phyloP scores from a whole-genome alignment of 1,284 basidiomycete genomes.

The Moesziomyces antarcticus region DNA sequence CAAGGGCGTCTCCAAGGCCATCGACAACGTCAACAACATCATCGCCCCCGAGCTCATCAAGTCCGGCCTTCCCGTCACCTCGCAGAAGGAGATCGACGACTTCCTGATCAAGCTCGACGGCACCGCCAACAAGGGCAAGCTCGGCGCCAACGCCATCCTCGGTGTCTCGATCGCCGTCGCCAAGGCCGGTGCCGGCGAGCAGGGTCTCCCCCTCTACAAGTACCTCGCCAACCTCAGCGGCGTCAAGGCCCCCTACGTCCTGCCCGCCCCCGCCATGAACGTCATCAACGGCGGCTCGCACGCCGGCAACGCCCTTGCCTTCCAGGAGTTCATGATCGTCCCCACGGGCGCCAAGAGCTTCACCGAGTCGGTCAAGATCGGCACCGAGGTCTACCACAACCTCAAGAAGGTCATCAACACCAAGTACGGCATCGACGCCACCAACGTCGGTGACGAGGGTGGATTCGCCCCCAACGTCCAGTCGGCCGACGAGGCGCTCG shows the following conservation, averaged over 20 bases:
- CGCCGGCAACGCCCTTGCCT: slow-evolving; percentile 94
- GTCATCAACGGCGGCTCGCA: slow-evolving; percentile 99
- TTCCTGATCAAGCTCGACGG: slow-evolving; percentile 99
- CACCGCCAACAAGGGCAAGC: slow-evolving; percentile 98
- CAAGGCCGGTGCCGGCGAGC: slow-evolving; percentile 81
- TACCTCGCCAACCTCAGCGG: slow-evolving; percentile 96
- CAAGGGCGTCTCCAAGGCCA: slow-evolving; percentile 89
- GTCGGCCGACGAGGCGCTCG: slow-evolving; percentile 96
- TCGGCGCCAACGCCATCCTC: slow-evolving; percentile 99
- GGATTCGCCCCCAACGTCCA: slow-evolving; percentile 98
- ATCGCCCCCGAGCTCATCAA: slow-evolving; percentile 92
- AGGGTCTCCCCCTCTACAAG: slow-evolving; percentile 90
- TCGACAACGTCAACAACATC: slow-evolving; percentile 90
- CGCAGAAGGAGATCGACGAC: slow-evolving; percentile 97
- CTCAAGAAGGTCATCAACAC: slow-evolving; percentile 99
- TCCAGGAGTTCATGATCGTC: slow-evolving; percentile 94
- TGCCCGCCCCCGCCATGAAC: slow-evolving; percentile 84
- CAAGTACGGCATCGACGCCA: slow-evolving; percentile 99
- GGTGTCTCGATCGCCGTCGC: slow-evolving; percentile 97
- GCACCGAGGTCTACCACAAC: slow-evolving; percentile 97
- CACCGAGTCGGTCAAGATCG: slow-evolving; percentile 98
- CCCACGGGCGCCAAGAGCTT: slow-evolving; percentile 98
- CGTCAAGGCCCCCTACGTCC: slow-evolving; percentile 84
- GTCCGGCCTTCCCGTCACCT: slow-evolving; percentile 84
- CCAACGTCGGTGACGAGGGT: slow-evolving; percentile 99